Evolutionary conservation across 768 basidiomycete genomes (phyloP).

Genomic region (Russula emetica): DNA sequence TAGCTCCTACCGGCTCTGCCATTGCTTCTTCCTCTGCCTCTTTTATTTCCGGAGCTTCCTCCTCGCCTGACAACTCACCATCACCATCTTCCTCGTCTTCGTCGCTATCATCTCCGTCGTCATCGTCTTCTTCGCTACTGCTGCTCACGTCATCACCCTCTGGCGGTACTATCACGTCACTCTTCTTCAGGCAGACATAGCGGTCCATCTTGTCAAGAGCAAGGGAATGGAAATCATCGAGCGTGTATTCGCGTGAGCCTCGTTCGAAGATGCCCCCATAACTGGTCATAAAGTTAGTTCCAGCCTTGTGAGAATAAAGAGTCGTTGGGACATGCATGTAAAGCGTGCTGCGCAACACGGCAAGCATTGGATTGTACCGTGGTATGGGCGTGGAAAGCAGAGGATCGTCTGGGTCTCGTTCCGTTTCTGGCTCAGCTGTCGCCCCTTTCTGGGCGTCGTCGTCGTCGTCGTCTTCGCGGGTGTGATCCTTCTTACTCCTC

Average conservation of each 20-base stretch:
- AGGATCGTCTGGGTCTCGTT: slow-evolving; percentile 61
- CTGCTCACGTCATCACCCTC: slow-evolving; percentile 61
- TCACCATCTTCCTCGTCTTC: slow-evolving; percentile 36
- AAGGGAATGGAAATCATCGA: slow-evolving; percentile 83
- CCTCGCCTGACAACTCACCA: slow-evolving; percentile 34
- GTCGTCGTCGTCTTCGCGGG: slow-evolving; percentile 24
- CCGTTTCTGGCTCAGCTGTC: slow-evolving; percentile 43
- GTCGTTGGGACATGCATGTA: slow-evolving; percentile 61
- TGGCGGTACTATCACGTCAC: slow-evolving; percentile 55
- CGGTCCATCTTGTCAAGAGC: slow-evolving; percentile 81
- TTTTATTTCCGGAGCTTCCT: slow-evolving; percentile 29
- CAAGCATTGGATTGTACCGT: slow-evolving; percentile 86
- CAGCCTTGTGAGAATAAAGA: background rate
- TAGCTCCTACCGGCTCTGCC: slow-evolving; percentile 27
- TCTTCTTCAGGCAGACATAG: slow-evolving; percentile 68
- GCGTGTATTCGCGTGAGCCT: slow-evolving; percentile 77
- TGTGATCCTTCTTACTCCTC: slow-evolving; percentile 35
- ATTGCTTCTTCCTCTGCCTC: slow-evolving; percentile 30
- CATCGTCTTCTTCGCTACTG: slow-evolving; percentile 57
- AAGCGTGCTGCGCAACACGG: slow-evolving; percentile 76
- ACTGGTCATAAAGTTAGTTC: slow-evolving; percentile 37
- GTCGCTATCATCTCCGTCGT: slow-evolving; percentile 48
- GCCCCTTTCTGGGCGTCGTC: slow-evolving; percentile 29
- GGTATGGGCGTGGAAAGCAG: slow-evolving; percentile 57
- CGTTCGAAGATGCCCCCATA: slow-evolving; percentile 89